A percentile compares a stretch with the other conserved stretches of the same genome.
These are phyloP conservation scores for Peribolospora kevripleyi DNA, from an alignment of 768 basidiomycete species.

Conservation along the genomic window DNA sequence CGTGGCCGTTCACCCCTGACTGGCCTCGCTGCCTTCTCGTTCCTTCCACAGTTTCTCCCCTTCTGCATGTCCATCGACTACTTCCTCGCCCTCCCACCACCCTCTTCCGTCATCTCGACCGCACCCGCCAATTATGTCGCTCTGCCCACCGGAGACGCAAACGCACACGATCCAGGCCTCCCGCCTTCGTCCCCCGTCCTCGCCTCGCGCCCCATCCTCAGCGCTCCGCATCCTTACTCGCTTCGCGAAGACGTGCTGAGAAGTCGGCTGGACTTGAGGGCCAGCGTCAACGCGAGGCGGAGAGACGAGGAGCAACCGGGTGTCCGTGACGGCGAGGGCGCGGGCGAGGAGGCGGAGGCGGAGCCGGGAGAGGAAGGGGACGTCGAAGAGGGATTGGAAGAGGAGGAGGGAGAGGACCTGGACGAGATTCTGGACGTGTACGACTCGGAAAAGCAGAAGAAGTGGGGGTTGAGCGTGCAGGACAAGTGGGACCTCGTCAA, in stretches of 20 bases:
- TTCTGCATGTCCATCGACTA: conserved; percentile 53
- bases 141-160: conserved; percentile 21
- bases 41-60: conserved; percentile 41
- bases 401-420: conserved; percentile 14
- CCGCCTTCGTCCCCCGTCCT: background rate
- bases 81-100: conserved; percentile 47
- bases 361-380: too few relatives aligned
- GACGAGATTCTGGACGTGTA: conserved; percentile 22
- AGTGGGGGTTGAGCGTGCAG: conserved; percentile 30
- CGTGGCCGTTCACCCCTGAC: too few relatives aligned
- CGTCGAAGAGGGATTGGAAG: background rate
- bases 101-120: conserved; percentile 25
- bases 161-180: background rate
- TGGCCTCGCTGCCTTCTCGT: background rate
- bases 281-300: too few relatives aligned
- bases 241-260: too few relatives aligned
- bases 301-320: too few relatives aligned
- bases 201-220: too few relatives aligned
- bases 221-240: too few relatives aligned
- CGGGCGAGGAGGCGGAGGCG: too few relatives aligned
- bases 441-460: background rate
- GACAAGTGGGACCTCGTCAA: conserved; percentile 65
- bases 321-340: too few relatives aligned
- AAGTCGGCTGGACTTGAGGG: too few relatives aligned
- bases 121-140: conserved; percentile 23